phyloP scores from a whole-genome alignment of 169 alveolate species.

The Besnoitia besnoiti region DNA sequence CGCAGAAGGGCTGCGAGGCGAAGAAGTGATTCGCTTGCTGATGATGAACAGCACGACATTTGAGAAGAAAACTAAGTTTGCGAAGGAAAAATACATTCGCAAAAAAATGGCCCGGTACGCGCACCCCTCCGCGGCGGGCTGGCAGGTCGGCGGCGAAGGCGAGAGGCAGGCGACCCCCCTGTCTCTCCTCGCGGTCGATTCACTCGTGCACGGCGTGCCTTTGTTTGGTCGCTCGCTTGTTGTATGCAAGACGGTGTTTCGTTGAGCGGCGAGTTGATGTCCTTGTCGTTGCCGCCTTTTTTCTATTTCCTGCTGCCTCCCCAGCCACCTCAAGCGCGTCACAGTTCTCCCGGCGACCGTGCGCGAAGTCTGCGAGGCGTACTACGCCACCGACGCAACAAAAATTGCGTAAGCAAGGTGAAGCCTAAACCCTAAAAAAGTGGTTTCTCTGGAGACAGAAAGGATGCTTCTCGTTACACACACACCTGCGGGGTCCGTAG shows the following conservation, averaged over 20 bases:
- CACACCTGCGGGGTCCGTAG: background rate
- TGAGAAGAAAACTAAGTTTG: background rate
- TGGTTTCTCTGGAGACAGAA: background rate
- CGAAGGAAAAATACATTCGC: conserved; percentile 24
- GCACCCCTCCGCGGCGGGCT: too few relatives aligned
- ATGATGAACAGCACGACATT: background rate
- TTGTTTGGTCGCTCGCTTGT: background rate
- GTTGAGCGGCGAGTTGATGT: background rate
- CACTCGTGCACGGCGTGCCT: background rate
- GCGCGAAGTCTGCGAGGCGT: conserved; percentile 20
- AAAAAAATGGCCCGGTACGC: conserved; percentile 4
- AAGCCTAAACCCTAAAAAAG: background rate
- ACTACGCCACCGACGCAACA: background rate
- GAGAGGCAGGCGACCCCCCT: background rate
- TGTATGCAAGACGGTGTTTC: too few relatives aligned
- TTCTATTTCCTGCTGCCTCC: background rate
- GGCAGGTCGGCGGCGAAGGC: too few relatives aligned
- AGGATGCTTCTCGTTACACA: background rate
- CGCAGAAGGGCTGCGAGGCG: conserved; percentile 24
- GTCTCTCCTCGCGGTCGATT: background rate
- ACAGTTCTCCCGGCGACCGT: conserved; percentile 24
- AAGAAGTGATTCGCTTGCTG: background rate
- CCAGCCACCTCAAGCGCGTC: conserved; percentile 10
- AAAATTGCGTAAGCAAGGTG: conserved; percentile 6
- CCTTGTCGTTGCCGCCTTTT: background rate